Conservation (phyloP, 306 rosid species). For the Prunus padus region DNA sequence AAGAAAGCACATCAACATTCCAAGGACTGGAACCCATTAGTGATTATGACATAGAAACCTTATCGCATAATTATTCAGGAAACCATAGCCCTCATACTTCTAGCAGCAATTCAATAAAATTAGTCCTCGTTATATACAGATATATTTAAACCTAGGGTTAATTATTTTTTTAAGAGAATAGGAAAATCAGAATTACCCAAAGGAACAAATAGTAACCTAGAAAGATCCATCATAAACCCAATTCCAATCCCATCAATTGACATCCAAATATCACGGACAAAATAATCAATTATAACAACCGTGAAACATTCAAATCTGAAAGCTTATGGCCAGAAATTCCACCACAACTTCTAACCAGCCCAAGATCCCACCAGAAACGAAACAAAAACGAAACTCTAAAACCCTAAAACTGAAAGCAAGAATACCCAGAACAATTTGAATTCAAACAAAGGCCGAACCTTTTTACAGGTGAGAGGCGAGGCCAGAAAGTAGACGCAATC, state of each 20-base stretch:
- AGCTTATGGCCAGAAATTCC: slow-evolving; percentile 3
- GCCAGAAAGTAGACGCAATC: slow-evolving; percentile 99
- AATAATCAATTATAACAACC: background rate
- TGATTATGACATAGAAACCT: background rate
- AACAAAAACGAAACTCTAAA: background rate
- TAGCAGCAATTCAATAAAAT: background rate
- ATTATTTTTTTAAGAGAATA: background rate
- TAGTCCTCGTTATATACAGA: background rate
- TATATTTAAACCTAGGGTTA: background rate
- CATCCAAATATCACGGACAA: background rate
- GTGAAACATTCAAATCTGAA: background rate
- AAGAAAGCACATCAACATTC: background rate
- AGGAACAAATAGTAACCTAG: background rate
- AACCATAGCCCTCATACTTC: background rate
- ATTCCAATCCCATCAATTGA: background rate
- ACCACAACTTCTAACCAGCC: background rate
- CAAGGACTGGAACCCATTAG: background rate
- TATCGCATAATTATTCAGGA: background rate
- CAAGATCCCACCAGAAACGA: slow-evolving; percentile 1
- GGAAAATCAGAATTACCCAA: background rate
- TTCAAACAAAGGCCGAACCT: slow-evolving; percentile 40
- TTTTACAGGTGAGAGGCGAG: slow-evolving; percentile 96
- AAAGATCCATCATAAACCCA: slow-evolving; percentile 16
- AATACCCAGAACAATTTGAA: background rate
- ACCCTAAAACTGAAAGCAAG: background rate